Evolutionary conservation across 306 rosid species (phyloP).

Genomic region (Purshia tridentata): DNA sequence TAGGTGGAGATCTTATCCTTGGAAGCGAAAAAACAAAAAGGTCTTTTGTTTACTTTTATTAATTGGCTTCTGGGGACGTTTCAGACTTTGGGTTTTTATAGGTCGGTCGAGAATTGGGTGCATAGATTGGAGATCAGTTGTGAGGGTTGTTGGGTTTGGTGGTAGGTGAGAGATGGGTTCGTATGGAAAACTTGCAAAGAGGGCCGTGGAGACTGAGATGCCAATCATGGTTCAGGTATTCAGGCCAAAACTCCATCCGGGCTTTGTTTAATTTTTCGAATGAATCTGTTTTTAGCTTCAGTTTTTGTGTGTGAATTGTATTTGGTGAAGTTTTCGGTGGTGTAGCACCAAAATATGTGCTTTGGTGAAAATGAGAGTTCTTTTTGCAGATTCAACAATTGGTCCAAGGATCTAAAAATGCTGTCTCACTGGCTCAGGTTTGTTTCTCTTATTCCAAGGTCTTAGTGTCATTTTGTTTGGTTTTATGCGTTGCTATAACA

Average conservation of each 20-base stretch:
- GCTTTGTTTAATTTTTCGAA: background rate
- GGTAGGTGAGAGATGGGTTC: constrained; percentile 45
- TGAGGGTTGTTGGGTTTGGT: constrained; percentile 16
- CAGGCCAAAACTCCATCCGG: constrained; percentile 14
- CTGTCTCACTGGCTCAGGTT: constrained; percentile 63
- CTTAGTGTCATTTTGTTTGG: constrained; percentile 15
- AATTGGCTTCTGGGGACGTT: background rate
- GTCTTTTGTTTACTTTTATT: background rate
- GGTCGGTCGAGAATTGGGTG: constrained; percentile 10
- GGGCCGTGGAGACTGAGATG: constrained; percentile 57
- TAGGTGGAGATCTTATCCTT: constrained; percentile 21
- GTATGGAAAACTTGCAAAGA: constrained; percentile 44
- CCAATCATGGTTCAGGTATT: constrained; percentile 62
- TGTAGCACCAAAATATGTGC: background rate
- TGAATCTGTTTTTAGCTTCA: constrained; percentile 19
- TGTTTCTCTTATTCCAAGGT: constrained; percentile 23
- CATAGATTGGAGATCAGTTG: constrained; percentile 7
- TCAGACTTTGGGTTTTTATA: constrained; percentile 23
- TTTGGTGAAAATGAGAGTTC: constrained; percentile 19
- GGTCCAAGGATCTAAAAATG: constrained; percentile 40
- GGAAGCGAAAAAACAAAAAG: background rate
- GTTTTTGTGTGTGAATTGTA: constrained; percentile 5
- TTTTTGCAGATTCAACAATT: constrained; percentile 55
- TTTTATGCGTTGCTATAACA: background rate
- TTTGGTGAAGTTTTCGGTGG: background rate